Percentiles rank a stretch among this genome's conserved stretches.
Conservation (phyloP, 176 grass and related monocot genomes). For the Phoenix roebelenii region DNA sequence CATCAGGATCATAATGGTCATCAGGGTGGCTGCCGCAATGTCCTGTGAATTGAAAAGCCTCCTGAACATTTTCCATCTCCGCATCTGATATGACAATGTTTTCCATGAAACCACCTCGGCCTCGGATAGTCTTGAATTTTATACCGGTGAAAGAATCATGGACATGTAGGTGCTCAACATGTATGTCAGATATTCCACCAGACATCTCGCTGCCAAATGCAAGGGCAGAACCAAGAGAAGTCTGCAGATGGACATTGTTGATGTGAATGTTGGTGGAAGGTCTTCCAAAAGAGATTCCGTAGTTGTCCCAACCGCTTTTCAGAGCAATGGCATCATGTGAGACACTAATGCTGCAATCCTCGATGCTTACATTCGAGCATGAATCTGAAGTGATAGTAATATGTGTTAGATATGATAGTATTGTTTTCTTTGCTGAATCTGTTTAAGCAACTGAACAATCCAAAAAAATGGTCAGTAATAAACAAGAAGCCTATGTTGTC, state of each 20-base stretch:
- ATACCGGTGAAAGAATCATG: conserved; percentile 44
- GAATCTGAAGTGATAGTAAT: conserved; percentile 43
- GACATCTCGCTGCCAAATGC: conserved; percentile 92
- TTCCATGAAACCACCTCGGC: conserved; percentile 56
- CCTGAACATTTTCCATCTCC: conserved; percentile 42
- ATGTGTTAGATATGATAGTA: no score
- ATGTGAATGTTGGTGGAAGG: conserved; percentile 49
- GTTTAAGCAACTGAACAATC: no score
- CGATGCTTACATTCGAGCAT: conserved; percentile 58
- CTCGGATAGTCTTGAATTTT: conserved; percentile 49
- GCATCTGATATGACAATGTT: conserved; percentile 47
- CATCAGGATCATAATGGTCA: conserved; percentile 45
- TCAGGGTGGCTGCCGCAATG: conserved; percentile 42
- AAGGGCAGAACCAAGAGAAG: conserved; percentile 53
- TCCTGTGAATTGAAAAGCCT: conserved; percentile 64
- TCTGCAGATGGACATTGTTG: conserved; percentile 46
- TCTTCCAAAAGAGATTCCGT: conserved; percentile 59
- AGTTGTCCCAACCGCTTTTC: conserved; percentile 79
- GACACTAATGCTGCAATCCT: conserved; percentile 55
- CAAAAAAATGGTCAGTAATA: no score
- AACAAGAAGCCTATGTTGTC: no score
- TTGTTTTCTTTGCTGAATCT: no score
- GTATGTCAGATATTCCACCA: conserved; percentile 63
- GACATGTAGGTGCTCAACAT: conserved; percentile 31
- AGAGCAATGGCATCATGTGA: conserved; percentile 71